Percentiles rank a stretch among this genome's conserved stretches.
Conservation (phyloP, 2,329 filamentous ascomycete genomes). For the Arthrobotrys entomopaga region DNA sequence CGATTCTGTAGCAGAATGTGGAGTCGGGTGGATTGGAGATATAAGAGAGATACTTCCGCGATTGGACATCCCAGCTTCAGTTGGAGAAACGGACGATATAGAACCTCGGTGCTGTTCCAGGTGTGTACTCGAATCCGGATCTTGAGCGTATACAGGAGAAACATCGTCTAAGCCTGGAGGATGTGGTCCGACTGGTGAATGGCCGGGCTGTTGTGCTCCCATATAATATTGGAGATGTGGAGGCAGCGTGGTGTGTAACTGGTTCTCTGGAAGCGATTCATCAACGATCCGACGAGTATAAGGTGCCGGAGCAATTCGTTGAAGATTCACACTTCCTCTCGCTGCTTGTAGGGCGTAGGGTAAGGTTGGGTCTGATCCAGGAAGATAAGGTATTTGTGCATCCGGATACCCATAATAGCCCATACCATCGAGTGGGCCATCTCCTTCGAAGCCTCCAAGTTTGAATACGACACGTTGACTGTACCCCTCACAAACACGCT, state of each 20-base stretch:
- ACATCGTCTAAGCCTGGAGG: conserved; percentile 32
- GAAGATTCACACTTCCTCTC: conserved; percentile 54
- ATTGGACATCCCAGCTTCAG: conserved; percentile 34
- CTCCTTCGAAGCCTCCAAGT: conserved; percentile 49
- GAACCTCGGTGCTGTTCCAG: conserved; percentile 36
- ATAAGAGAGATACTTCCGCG: conserved; percentile 41
- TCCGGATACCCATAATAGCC: conserved; percentile 51
- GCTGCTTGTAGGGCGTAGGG: conserved; percentile 47
- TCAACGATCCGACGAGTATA: conserved; percentile 45
- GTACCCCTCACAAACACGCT: conserved; percentile 84
- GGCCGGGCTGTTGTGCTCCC: conserved; percentile 34
- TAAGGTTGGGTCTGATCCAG: conserved; percentile 37
- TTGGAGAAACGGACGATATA: conserved; percentile 35
- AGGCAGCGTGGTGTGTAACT: conserved; percentile 35
- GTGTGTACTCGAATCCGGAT: conserved; percentile 34
- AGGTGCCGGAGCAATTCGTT: conserved; percentile 58
- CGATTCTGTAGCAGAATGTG: conserved; percentile 45
- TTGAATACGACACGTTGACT: conserved; percentile 84
- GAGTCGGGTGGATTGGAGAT: conserved; percentile 42
- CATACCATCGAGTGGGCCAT: conserved; percentile 45
- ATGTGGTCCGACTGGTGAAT: conserved; percentile 8
- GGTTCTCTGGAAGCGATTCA: conserved; percentile 43
- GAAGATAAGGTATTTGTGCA: conserved; percentile 41
- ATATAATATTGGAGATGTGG: conserved; percentile 43
- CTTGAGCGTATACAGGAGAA: conserved; percentile 38